A percentile compares a stretch with the other conserved stretches of the same genome.
phyloP scores from a whole-genome alignment of 1,284 basidiomycete species.

The Mycena sp. region DNA sequence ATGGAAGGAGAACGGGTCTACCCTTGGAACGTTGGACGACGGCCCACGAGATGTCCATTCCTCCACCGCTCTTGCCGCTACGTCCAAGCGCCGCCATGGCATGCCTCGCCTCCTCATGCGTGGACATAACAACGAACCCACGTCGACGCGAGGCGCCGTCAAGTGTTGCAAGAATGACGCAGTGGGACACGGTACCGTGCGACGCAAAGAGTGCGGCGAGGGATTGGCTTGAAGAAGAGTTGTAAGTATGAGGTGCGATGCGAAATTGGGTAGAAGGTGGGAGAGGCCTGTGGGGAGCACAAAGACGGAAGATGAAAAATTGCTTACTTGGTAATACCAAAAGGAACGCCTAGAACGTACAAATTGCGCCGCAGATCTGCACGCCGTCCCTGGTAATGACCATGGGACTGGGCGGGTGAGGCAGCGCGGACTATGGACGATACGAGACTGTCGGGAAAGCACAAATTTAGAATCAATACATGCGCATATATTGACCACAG shows the following conservation, averaged over 20 bases:
- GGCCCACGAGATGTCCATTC: slow-evolving; percentile 81
- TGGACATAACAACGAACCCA: slow-evolving; percentile 82
- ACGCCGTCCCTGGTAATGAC: slow-evolving; percentile 37
- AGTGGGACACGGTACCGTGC: slow-evolving; percentile 73
- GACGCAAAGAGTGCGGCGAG: slow-evolving; percentile 68
- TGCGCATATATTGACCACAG: not conserved
- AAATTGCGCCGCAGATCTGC: slow-evolving; percentile 75
- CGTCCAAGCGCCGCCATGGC: slow-evolving; percentile 74
- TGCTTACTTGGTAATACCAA: slow-evolving; percentile 76
- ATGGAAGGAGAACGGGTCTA: slow-evolving; percentile 34
- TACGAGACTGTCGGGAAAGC: slow-evolving; percentile 43
- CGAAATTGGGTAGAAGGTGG: not conserved
- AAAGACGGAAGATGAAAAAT: not conserved
- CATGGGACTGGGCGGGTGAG: slow-evolving; percentile 27
- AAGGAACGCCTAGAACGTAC: slow-evolving; percentile 82
- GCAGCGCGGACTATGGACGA: slow-evolving; percentile 35
- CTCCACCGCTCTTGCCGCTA: slow-evolving; percentile 40
- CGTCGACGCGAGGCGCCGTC: slow-evolving; percentile 82
- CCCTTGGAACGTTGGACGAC: slow-evolving; percentile 85
- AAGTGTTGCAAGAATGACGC: slow-evolving; percentile 80
- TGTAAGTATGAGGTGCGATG: not conserved
- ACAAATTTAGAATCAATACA: not conserved
- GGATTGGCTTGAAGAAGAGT: slow-evolving; percentile 55
- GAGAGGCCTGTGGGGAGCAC: not conserved
- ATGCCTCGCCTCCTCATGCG: slow-evolving; percentile 69